These are phyloP conservation scores for Cucurbita ficifolia DNA, from an alignment of 306 rosid species.

Conservation along the genomic window DNA sequence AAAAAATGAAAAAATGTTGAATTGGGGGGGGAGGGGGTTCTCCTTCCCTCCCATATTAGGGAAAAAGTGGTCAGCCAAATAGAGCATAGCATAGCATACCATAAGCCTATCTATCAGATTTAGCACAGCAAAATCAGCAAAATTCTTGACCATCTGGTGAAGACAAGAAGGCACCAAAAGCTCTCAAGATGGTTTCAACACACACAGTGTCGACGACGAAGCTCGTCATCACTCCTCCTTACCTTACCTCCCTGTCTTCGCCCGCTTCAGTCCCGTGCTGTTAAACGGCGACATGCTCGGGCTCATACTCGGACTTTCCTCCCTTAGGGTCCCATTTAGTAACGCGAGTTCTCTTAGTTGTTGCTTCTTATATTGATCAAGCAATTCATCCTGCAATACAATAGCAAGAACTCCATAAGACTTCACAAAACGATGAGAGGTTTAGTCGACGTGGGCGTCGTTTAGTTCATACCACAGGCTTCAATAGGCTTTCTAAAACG, in stretches of 20 bases:
- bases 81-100: too few species aligned
- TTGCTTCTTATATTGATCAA: conserved; percentile 81
- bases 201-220: not conserved
- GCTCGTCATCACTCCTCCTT: not conserved
- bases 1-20: conserved; percentile 5
- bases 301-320: conserved; percentile 92
- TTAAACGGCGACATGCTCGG: conserved; percentile 88
- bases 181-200: not conserved
- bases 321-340: conserved; percentile 83
- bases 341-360: conserved; percentile 75
- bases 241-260: conserved; percentile 59
- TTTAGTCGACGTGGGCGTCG: not conserved
- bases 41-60: not conserved
- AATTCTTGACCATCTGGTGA: conserved; percentile 5
- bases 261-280: conserved; percentile 76
- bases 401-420: not conserved
- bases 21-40: not conserved
- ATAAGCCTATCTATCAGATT: not conserved
- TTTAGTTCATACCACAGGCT: conserved; percentile 61
- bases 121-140: not conserved
- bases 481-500: conserved; percentile 69
- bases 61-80: not conserved
- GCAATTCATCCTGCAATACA: conserved; percentile 53
- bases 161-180: not conserved
- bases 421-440: not conserved